These are phyloP conservation scores for Pichia californica DNA, from an alignment of 805 yeast genomes.

Conservation along the genomic window DNA sequence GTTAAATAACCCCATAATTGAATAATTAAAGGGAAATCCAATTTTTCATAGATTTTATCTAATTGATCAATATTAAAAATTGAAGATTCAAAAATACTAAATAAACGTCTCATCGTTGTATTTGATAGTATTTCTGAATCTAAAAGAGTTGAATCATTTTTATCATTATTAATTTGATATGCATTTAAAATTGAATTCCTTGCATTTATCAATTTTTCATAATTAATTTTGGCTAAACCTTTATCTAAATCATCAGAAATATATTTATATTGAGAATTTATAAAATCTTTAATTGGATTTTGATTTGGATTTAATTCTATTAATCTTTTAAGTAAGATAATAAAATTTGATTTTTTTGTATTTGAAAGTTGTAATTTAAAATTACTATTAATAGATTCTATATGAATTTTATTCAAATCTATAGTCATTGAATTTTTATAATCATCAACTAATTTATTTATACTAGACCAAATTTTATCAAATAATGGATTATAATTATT, in stretches of 20 bases:
- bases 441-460: slow-evolving; percentile 44
- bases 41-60: slow-evolving; percentile 21
- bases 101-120: slow-evolving; percentile 24
- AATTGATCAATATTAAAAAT: slow-evolving; percentile 25
- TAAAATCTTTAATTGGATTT: slow-evolving; percentile 62
- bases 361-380: slow-evolving; percentile 10
- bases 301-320: slow-evolving; percentile 55
- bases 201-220: slow-evolving; percentile 33
- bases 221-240: slow-evolving; percentile 34
- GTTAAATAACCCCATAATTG: slow-evolving; percentile 54
- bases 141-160: neutral
- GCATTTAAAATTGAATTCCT: slow-evolving; percentile 35
- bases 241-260: slow-evolving; percentile 35
- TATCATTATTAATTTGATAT: slow-evolving; percentile 16
- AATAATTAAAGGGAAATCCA: slow-evolving; percentile 47
- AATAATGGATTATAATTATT: slow-evolving; percentile 29
- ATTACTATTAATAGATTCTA: slow-evolving; percentile 24
- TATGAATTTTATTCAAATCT: slow-evolving; percentile 31
- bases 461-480: slow-evolving; percentile 49
- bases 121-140: slow-evolving; percentile 18
- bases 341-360: slow-evolving; percentile 23
- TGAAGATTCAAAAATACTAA: slow-evolving; percentile 14
- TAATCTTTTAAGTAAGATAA: slow-evolving; percentile 44
- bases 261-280: slow-evolving; percentile 40
- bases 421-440: slow-evolving; percentile 54